Percentiles rank a stretch among this genome's conserved stretches.
Evolutionary conservation across 2,329 filamentous ascomycete genomes (phyloP).

Genomic region (Hymenoscyphus fraxineus): DNA sequence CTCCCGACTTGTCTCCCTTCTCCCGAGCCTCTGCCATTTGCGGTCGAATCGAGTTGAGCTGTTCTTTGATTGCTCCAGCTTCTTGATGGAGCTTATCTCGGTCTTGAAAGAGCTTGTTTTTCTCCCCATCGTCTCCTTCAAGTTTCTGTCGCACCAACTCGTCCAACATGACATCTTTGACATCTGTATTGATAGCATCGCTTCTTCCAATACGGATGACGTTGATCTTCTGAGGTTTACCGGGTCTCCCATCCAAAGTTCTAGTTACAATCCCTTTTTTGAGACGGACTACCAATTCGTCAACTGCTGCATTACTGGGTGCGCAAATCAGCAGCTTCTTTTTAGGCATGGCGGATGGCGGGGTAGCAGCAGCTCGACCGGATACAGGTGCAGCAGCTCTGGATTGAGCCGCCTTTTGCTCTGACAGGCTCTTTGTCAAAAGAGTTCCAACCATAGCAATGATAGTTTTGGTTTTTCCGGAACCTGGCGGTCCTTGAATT

Average conservation of each 20-base stretch:
- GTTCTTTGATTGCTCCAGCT: constrained; percentile 68
- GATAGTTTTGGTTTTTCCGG: constrained; percentile 98
- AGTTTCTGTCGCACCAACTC: constrained; percentile 79
- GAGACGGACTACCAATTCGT: constrained; percentile 89
- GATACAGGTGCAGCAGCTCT: constrained; percentile 33
- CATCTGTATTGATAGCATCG: constrained; percentile 86
- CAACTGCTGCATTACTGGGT: constrained; percentile 97
- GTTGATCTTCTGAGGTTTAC: constrained; percentile 71
- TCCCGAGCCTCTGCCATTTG: constrained; percentile 65
- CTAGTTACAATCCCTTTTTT: constrained; percentile 80
- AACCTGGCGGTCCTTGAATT: constrained; percentile 92
- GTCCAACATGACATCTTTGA: constrained; percentile 89
- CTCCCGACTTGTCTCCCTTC: constrained; percentile 45
- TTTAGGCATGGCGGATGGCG: constrained; percentile 38
- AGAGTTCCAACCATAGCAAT: constrained; percentile 91
- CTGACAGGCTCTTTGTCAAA: constrained; percentile 51
- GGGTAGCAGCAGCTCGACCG: constrained; percentile 33
- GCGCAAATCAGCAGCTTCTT: constrained; percentile 96
- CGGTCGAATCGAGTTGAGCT: constrained; percentile 67
- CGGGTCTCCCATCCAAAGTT: constrained; percentile 41
- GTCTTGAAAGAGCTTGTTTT: constrained; percentile 47
- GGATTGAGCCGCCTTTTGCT: constrained; percentile 28
- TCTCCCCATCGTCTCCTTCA: constrained; percentile 56
- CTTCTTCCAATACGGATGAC: constrained; percentile 86
- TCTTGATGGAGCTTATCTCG: constrained; percentile 58